Evolutionary conservation across 2,329 filamentous ascomycete genomes (phyloP).

Genomic region (Nakataea oryzae): DNA sequence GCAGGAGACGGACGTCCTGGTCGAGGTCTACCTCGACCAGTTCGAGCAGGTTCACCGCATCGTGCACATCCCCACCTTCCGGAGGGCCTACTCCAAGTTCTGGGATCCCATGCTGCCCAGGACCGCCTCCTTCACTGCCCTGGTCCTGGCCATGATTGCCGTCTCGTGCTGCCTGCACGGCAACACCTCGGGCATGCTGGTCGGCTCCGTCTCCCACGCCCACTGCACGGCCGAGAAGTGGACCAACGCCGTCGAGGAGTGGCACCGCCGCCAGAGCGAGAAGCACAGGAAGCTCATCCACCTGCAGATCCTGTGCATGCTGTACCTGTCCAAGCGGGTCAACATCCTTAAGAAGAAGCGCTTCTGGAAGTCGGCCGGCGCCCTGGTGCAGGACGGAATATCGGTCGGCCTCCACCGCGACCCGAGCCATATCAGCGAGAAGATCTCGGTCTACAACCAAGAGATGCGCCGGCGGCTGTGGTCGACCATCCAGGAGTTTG

Average conservation of each 20-base stretch:
- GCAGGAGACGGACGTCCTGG: slow-evolving; percentile 20
- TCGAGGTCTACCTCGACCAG: slow-evolving; percentile 24
- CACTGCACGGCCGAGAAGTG: slow-evolving; percentile 44
- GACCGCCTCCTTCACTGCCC: slow-evolving; percentile 42
- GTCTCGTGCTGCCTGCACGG: slow-evolving; percentile 48
- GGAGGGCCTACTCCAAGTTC: slow-evolving; percentile 42
- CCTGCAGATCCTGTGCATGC: slow-evolving; percentile 47
- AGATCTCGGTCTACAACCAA: slow-evolving; percentile 48
- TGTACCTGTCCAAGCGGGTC: slow-evolving; percentile 51
- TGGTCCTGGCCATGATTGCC: slow-evolving; percentile 49
- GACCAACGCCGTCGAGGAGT: slow-evolving; percentile 44
- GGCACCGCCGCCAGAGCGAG: slow-evolving; percentile 45
- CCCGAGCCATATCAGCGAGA: slow-evolving; percentile 41
- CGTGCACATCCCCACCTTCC: slow-evolving; percentile 48
- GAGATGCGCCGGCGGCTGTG: slow-evolving; percentile 52
- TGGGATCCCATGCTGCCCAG: slow-evolving; percentile 37
- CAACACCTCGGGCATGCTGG: slow-evolving; percentile 40
- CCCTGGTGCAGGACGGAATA: slow-evolving; percentile 46
- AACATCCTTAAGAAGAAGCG: slow-evolving; percentile 55
- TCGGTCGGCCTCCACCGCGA: slow-evolving; percentile 50
- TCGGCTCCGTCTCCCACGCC: slow-evolving; percentile 47
- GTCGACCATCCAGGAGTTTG: slow-evolving; percentile 51
- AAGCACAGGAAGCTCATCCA: slow-evolving; percentile 51
- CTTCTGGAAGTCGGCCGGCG: slow-evolving; percentile 48
- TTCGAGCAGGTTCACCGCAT: slow-evolving; percentile 32